Percentiles rank a stretch among this genome's conserved stretches.
Conservation (phyloP, 306 rosid species). For the Potentilla sterilis region DNA sequence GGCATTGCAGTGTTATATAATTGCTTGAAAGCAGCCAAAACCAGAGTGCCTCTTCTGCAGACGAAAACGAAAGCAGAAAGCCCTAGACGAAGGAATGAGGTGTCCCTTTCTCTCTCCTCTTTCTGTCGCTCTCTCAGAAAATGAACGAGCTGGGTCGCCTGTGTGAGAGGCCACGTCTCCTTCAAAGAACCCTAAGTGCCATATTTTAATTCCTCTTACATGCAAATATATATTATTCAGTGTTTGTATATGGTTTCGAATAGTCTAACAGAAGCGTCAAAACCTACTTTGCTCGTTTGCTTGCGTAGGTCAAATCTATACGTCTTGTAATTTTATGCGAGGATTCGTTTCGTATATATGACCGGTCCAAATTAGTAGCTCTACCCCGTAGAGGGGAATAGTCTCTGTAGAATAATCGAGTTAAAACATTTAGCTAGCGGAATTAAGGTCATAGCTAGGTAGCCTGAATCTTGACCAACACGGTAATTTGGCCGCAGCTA, state of each 20-base stretch:
- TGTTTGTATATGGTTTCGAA: neutral
- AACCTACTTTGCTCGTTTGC: constrained; percentile 12
- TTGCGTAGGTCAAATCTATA: constrained; percentile 9
- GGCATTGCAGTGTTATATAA: neutral
- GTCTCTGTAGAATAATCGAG: neutral
- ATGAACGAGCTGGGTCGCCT: neutral
- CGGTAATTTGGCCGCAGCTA: neutral
- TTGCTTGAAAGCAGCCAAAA: neutral
- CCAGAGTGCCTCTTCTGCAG: neutral
- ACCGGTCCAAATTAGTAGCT: neutral
- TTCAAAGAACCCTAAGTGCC: neutral
- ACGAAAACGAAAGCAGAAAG: neutral
- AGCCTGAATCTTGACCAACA: neutral
- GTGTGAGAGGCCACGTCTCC: constrained; percentile 26
- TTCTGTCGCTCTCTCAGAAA: neutral
- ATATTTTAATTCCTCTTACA: neutral
- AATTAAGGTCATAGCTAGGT: neutral
- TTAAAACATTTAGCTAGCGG: neutral
- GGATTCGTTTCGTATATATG: neutral
- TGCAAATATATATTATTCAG: neutral
- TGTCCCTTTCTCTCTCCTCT: neutral
- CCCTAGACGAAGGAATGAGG: constrained; percentile 9
- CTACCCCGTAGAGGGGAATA: neutral
- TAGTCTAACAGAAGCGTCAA: constrained; percentile 18
- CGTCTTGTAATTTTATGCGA: constrained; percentile 15